Conservation (phyloP, 352 stramenopile species). For the Thraustochytrium sp. region DNA sequence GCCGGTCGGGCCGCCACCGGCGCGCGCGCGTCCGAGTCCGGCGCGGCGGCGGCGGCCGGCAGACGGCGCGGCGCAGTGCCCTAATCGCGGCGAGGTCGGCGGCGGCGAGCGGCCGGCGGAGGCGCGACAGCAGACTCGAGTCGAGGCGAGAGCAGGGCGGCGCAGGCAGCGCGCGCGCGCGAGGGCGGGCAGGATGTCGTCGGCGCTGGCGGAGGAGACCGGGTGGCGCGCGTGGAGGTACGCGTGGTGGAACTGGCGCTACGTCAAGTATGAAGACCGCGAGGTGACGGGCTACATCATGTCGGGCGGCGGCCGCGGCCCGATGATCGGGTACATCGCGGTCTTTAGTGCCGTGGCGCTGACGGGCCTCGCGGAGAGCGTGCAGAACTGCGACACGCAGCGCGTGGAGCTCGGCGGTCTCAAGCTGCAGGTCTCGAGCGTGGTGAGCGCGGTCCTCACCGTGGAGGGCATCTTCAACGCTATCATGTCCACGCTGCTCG, state of each 20-base stretch:
- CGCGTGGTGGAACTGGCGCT: constrained; percentile 24
- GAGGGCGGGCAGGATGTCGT: too few relatives aligned
- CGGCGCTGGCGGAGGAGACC: background rate
- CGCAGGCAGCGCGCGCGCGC: too few relatives aligned
- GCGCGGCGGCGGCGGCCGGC: too few relatives aligned
- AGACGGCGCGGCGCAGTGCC: too few relatives aligned
- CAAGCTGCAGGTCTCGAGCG: background rate
- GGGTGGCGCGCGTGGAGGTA: background rate
- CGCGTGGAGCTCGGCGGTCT: background rate
- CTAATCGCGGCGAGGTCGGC: too few relatives aligned
- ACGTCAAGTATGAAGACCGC: background rate
- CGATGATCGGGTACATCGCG: background rate
- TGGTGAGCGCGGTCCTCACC: background rate
- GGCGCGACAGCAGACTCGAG: too few relatives aligned
- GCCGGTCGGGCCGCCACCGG: too few relatives aligned
- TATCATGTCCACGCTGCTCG: background rate
- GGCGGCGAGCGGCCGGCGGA: too few relatives aligned
- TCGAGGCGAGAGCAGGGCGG: too few relatives aligned
- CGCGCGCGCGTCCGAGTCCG: too few relatives aligned
- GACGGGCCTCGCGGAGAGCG: background rate
- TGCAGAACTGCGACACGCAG: background rate
- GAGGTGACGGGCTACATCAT: background rate
- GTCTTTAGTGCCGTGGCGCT: constrained; percentile 22
- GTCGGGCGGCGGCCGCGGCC: background rate
- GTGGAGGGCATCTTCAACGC: constrained; percentile 30